Conservation (phyloP, 1,139 yeast genomes). For the Saccharomyces hybrid region DNA sequence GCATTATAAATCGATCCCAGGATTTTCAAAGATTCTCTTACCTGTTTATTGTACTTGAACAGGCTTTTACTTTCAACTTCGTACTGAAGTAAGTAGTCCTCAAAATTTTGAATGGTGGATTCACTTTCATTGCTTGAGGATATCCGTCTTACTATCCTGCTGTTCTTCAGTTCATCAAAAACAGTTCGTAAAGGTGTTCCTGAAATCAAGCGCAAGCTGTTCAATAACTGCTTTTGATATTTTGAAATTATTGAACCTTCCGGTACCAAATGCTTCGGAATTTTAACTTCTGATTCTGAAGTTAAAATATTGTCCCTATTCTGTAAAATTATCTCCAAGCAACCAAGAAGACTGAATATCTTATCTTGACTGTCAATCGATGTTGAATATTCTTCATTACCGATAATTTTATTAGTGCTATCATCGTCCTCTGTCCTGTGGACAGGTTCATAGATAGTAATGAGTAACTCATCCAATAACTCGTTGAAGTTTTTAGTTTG, state of each 20-base stretch:
- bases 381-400: slow-evolving; percentile 52
- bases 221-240: slow-evolving; percentile 18
- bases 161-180: slow-evolving; percentile 26
- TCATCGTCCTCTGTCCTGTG: slow-evolving; percentile 37
- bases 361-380: slow-evolving; percentile 69
- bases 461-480: slow-evolving; percentile 45
- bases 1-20: slow-evolving; percentile 67
- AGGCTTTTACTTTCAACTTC: slow-evolving; percentile 18
- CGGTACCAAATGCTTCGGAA: slow-evolving; percentile 10
- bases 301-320: slow-evolving; percentile 49
- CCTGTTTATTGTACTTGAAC: slow-evolving; percentile 22
- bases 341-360: slow-evolving; percentile 57
- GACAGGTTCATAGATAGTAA: slow-evolving; percentile 42
- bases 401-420: slow-evolving; percentile 47
- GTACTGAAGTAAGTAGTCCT: slow-evolving; percentile 20
- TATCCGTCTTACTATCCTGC: slow-evolving; percentile 20
- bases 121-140: slow-evolving; percentile 4
- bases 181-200: slow-evolving; percentile 24
- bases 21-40: slow-evolving; percentile 45
- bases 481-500: slow-evolving; percentile 53
- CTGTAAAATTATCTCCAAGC: slow-evolving; percentile 46
- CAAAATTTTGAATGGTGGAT: slow-evolving; percentile 12
- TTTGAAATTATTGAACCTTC: slow-evolving; percentile 20
- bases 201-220: slow-evolving; percentile 14
- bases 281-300: slow-evolving; percentile 29